Conservation (phyloP, 108 stramenopile genomes). For the Chaetoceros muelleri region DNA sequence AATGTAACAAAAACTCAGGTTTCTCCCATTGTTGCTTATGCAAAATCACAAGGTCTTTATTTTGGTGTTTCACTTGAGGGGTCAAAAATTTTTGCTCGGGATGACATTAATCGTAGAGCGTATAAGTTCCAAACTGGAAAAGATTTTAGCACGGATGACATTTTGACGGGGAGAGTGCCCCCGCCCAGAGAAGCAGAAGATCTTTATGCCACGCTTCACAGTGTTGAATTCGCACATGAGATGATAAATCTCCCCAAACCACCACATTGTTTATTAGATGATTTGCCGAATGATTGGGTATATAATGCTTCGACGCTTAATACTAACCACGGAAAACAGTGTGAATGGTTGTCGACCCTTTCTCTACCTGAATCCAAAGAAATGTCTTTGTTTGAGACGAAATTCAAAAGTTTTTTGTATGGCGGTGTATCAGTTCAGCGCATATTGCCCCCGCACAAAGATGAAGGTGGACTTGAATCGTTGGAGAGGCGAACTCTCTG, state of each 20-base stretch:
- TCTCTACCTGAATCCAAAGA: constrained; percentile 32
- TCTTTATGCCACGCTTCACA: constrained; percentile 63
- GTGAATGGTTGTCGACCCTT: constrained; percentile 14
- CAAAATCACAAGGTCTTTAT: constrained; percentile 78
- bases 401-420: constrained; percentile 72
- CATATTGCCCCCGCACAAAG: constrained; percentile 39
- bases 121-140: constrained; percentile 57
- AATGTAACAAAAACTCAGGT: constrained; percentile 26
- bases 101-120: constrained; percentile 63
- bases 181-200: constrained; percentile 72
- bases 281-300: constrained; percentile 44
- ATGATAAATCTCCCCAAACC: constrained; percentile 49
- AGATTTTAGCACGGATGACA: constrained; percentile 52
- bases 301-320: constrained; percentile 14
- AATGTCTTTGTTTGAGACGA: constrained; percentile 43
- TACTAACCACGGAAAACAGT: constrained; percentile 15
- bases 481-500: constrained; percentile 63
- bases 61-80: constrained; percentile 83
- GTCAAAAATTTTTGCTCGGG: constrained; percentile 57
- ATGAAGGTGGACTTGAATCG: constrained; percentile 10
- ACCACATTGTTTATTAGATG: constrained; percentile 37
- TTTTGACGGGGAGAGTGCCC: constrained; percentile 58
- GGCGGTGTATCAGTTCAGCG: constrained; percentile 67
- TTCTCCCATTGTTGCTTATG: constrained; percentile 81
- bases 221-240: constrained; percentile 68